phyloP scores from a whole-genome alignment of 805 yeast genomes.

The Candida maesae region DNA sequence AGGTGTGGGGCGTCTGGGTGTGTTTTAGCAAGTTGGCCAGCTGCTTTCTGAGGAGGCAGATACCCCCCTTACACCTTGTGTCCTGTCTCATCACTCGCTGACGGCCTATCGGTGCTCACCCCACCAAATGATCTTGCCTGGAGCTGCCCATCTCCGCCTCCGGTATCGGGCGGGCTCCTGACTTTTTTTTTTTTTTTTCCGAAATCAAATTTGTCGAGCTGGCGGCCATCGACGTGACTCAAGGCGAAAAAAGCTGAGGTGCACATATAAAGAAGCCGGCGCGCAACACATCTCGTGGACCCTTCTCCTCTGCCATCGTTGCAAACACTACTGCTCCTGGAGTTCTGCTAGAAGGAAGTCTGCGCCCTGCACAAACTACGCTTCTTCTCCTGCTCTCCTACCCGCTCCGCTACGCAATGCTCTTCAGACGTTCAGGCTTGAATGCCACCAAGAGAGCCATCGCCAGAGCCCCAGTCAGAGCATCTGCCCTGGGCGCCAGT shows the following conservation, averaged over 20 bases:
- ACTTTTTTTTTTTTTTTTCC: conserved; percentile 1
- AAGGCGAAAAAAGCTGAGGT: neutral
- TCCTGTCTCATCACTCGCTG: too few relatives aligned
- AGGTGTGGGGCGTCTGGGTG: too few relatives aligned
- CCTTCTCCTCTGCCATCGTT: too few relatives aligned
- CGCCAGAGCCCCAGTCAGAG: conserved; percentile 16
- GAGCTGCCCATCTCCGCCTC: neutral
- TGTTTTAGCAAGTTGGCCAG: too few relatives aligned
- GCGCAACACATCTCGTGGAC: too few relatives aligned
- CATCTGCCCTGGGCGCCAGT: conserved; percentile 7
- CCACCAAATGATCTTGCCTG: neutral
- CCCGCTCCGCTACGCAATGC: conserved; percentile 13
- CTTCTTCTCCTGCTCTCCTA: neutral
- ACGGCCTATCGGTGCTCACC: too few relatives aligned
- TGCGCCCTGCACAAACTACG: neutral
- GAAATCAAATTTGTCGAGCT: too few relatives aligned
- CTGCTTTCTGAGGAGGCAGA: too few relatives aligned
- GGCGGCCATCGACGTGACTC: too few relatives aligned
- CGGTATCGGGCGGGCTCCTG: conserved; percentile 3
- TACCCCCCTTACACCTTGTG: too few relatives aligned
- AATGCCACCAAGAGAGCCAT: conserved; percentile 26
- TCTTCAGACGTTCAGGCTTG: conserved; percentile 27
- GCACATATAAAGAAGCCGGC: neutral
- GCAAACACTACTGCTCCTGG: too few relatives aligned
- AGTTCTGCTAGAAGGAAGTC: too few relatives aligned